Percentiles rank a stretch among this genome's conserved stretches.
phyloP scores from a whole-genome alignment of 2,329 filamentous ascomycete genomes.

The Fusarium palustre region DNA sequence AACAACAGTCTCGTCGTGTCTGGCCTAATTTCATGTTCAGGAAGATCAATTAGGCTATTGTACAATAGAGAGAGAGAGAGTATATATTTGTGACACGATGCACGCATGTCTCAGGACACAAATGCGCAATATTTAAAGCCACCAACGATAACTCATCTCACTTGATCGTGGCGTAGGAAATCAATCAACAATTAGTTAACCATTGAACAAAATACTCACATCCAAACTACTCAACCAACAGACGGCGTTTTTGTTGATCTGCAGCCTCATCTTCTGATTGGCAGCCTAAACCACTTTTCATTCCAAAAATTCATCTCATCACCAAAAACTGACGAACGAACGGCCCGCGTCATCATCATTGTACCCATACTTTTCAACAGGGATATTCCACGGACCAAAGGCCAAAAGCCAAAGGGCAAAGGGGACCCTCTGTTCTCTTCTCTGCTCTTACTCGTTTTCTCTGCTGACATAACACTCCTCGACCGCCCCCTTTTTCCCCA shows the following conservation, averaged over 20 bases:
- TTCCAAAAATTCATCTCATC: not conserved
- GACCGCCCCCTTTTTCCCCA: conserved; percentile 30
- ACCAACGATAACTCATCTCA: not conserved
- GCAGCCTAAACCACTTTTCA: not conserved
- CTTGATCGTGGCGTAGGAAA: not conserved
- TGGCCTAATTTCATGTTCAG: not conserved
- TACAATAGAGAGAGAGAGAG: no score
- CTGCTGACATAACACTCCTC: conserved; percentile 30
- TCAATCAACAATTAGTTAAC: not conserved
- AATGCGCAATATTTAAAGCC: not conserved
- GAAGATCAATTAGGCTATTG: not conserved
- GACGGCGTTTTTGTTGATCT: not conserved
- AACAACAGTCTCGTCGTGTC: not conserved
- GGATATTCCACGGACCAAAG: not conserved
- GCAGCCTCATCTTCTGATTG: conserved; percentile 4
- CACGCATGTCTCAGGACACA: not conserved
- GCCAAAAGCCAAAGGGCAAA: not conserved
- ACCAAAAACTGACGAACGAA: not conserved
- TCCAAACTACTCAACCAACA: not conserved
- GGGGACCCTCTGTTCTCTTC: not conserved
- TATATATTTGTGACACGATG: not conserved
- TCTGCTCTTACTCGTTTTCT: not conserved
- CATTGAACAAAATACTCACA: no score
- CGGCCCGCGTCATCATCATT: not conserved
- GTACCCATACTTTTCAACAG: not conserved